Evolutionary conservation across 306 rosid genomes (phyloP).

Genomic region (Adenanthera pavonina): DNA sequence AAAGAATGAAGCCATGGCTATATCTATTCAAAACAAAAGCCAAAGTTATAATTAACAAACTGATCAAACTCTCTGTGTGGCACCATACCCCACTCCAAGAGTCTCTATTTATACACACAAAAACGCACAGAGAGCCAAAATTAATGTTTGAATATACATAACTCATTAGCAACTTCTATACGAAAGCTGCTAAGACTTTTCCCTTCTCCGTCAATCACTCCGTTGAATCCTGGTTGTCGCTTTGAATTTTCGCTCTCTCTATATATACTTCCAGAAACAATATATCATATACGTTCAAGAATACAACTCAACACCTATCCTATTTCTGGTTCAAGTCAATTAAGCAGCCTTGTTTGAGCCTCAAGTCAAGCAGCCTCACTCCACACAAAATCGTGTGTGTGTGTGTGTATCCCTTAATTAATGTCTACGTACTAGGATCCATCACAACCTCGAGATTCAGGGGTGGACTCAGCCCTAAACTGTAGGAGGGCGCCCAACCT

Average conservation of each 20-base stretch:
- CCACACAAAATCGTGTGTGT: background rate
- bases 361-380: background rate
- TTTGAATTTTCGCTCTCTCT: background rate
- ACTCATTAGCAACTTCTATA: background rate
- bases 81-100: background rate
- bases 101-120: slow-evolving; percentile 35
- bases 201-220: slow-evolving; percentile 38
- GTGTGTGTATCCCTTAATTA: too few species aligned
- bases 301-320: background rate
- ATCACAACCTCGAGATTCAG: too few species aligned
- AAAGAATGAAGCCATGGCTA: slow-evolving; percentile 2
- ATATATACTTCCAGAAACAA: background rate
- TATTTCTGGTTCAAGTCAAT: background rate
- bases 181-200: slow-evolving; percentile 10
- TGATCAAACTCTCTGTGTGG: background rate
- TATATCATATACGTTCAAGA: background rate
- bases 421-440: too few species aligned
- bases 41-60: background rate
- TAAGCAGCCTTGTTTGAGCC: background rate
- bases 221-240: background rate
- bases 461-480: too few species aligned
- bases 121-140: background rate
- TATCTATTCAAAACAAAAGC: background rate
- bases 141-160: background rate
- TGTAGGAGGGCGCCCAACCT: too few species aligned